Evolutionary conservation across 2,329 filamentous ascomycete genomes (phyloP).

Genomic region (Colletotrichum sansevieriae): DNA sequence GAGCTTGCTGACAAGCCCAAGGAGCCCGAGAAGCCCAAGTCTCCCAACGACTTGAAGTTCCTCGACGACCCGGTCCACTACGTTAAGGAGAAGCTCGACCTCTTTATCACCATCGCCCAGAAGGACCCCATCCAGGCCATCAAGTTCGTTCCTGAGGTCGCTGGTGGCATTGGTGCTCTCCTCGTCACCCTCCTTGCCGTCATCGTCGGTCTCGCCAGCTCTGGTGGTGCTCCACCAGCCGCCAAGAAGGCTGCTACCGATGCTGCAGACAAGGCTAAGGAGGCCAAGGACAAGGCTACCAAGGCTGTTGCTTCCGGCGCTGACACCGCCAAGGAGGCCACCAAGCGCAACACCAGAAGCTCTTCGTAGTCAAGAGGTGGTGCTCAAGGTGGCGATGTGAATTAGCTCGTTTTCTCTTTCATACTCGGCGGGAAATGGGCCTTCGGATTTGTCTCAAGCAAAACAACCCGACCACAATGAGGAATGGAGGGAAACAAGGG

Average conservation of each 20-base stretch:
- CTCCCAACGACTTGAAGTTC: slow-evolving; percentile 86
- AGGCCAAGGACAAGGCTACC: slow-evolving; percentile 80
- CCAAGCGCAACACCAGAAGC: slow-evolving; percentile 71
- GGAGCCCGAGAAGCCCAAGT: slow-evolving; percentile 73
- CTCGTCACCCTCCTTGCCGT: slow-evolving; percentile 78
- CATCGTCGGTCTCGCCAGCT: slow-evolving; percentile 74
- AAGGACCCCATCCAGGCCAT: slow-evolving; percentile 85
- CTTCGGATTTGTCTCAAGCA: slow-evolving; percentile 25
- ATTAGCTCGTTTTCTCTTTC: slow-evolving; percentile 38
- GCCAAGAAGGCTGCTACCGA: slow-evolving; percentile 78
- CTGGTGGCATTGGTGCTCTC: slow-evolving; percentile 81
- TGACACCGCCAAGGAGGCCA: slow-evolving; percentile 82
- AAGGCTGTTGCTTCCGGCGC: slow-evolving; percentile 71
- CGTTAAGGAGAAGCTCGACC: slow-evolving; percentile 91
- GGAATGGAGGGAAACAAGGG: slow-evolving; percentile 25
- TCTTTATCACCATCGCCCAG: slow-evolving; percentile 88
- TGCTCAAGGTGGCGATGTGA: slow-evolving; percentile 24
- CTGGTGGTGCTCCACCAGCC: slow-evolving; percentile 72
- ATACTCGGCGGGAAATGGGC: slow-evolving; percentile 20
- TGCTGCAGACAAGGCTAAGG: slow-evolving; percentile 78
- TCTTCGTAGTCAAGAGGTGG: slow-evolving; percentile 58
- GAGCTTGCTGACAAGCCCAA: slow-evolving; percentile 87
- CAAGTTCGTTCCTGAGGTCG: slow-evolving; percentile 92
- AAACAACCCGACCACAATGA: slow-evolving; percentile 11
- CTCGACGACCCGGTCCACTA: slow-evolving; percentile 89